Conservation (phyloP, 208 protist species). For the Porcisia hertigi region DNA sequence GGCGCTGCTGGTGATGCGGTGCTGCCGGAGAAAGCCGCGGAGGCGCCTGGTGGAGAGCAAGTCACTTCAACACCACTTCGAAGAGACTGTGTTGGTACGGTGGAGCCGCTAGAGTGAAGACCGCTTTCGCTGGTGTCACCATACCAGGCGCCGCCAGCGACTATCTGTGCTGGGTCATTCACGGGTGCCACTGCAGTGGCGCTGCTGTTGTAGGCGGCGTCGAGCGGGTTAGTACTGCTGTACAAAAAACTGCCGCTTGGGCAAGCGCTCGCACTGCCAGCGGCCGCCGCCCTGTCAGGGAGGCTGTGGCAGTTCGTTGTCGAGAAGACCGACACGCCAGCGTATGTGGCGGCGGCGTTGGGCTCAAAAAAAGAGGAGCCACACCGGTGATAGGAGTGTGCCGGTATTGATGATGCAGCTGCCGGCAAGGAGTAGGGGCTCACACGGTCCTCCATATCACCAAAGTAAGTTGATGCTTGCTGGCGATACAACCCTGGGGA, state of each 20-base stretch:
- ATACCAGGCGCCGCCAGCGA: not conserved
- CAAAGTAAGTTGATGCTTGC: not conserved
- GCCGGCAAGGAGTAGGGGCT: not conserved
- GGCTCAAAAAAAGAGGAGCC: conserved; percentile 1
- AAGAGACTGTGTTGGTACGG: not conserved
- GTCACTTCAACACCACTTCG: not conserved
- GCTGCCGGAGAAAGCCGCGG: not conserved
- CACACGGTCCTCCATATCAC: not conserved
- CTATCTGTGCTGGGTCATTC: not conserved
- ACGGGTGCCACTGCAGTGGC: not conserved
- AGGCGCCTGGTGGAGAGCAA: not conserved
- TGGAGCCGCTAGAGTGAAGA: not conserved
- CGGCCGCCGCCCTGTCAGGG: not conserved
- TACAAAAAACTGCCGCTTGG: not conserved
- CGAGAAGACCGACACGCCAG: not conserved
- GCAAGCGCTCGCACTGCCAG: not conserved
- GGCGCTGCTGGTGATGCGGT: not conserved
- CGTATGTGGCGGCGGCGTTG: not conserved
- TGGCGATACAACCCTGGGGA: not conserved
- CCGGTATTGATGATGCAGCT: not conserved
- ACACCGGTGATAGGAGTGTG: not conserved
- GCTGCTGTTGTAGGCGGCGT: not conserved
- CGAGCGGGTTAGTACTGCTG: not conserved
- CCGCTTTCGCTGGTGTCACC: not conserved
- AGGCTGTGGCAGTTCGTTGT: not conserved